Conservation (phyloP, 306 rosid species). For the Cucumis melo region DNA sequence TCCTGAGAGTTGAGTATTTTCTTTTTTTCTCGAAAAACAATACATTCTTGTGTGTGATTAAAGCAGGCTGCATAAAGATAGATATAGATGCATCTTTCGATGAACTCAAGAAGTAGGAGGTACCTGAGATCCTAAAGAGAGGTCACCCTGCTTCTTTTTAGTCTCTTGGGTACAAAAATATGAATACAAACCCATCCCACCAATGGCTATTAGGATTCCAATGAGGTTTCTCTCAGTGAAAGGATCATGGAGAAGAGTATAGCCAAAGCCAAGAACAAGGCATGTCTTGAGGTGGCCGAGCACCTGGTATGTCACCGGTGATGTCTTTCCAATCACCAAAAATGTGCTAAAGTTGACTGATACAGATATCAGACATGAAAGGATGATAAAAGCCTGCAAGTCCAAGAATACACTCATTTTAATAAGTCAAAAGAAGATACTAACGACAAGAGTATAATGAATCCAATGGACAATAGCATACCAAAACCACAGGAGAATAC, state of each 20-base stretch:
- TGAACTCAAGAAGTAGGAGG: not conserved
- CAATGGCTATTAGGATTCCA: conserved; percentile 67
- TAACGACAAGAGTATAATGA: not conserved
- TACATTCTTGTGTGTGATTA: too few relatives aligned
- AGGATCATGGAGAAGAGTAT: conserved; percentile 91
- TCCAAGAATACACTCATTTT: not conserved
- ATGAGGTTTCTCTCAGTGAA: conserved; percentile 78
- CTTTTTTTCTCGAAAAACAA: too few relatives aligned
- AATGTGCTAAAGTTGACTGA: conserved; percentile 96
- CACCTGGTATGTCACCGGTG: conserved; percentile 96
- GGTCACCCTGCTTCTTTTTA: conserved; percentile 68
- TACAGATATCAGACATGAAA: conserved; percentile 85
- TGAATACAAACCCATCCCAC: conserved; percentile 88
- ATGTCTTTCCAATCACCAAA: conserved; percentile 90
- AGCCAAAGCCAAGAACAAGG: conserved; percentile 87
- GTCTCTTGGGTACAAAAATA: conserved; percentile 74
- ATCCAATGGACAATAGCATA: conserved; percentile 8
- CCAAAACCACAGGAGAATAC: conserved; percentile 75
- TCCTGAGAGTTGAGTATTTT: too few relatives aligned
- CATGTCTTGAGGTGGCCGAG: conserved; percentile 96
- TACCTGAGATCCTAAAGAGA: conserved; percentile 56
- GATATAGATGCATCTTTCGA: too few relatives aligned
- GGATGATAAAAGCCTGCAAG: conserved; percentile 60
- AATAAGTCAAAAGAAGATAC: not conserved
- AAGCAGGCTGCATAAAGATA: too few relatives aligned